Conservation (phyloP, 495 filamentous ascomycete genomes). For the Penicillium paxilli region DNA sequence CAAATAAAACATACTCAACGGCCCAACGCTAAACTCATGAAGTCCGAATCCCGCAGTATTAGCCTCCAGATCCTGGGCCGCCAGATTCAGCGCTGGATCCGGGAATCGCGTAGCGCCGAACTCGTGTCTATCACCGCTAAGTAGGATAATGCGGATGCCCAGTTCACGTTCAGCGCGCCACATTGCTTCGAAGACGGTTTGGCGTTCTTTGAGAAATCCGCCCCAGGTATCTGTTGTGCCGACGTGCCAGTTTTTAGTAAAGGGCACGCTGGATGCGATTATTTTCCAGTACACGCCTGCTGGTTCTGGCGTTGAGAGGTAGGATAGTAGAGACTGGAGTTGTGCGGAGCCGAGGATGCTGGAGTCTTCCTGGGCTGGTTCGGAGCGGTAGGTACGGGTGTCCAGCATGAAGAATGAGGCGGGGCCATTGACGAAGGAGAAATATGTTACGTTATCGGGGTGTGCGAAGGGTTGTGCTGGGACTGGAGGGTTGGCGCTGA, state of each 20-base stretch:
- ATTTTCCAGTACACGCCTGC: conserved; percentile 90
- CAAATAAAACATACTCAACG: conserved; percentile 89
- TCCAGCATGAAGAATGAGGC: conserved; percentile 95
- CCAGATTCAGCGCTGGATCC: conserved; percentile 52
- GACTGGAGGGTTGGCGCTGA: conserved; percentile 75
- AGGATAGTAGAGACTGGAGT: conserved; percentile 74
- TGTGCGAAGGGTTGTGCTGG: conserved; percentile 38
- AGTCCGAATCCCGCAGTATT: conserved; percentile 53
- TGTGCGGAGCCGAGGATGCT: conserved; percentile 85
- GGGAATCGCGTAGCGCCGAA: conserved; percentile 91
- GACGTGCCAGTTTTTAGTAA: conserved; percentile 95
- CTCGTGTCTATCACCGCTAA: conserved; percentile 91
- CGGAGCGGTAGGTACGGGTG: conserved; percentile 80
- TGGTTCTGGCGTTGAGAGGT: conserved; percentile 66
- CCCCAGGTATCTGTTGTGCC: conserved; percentile 88
- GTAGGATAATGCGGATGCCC: conserved; percentile 74
- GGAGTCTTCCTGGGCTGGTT: conserved; percentile 61
- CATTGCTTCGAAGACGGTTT: conserved; percentile 80
- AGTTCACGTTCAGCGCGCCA: conserved; percentile 73
- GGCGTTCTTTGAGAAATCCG: conserved; percentile 79
- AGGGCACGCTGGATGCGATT: conserved; percentile 81
- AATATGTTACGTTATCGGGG: conserved; percentile 69
- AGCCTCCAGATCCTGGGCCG: conserved; percentile 20
- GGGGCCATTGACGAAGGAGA: conserved; percentile 82
- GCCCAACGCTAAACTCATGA: conserved; percentile 86